Conservation (phyloP, 2,329 filamentous ascomycete genomes). For the Dothiorella sarmentorum region DNA sequence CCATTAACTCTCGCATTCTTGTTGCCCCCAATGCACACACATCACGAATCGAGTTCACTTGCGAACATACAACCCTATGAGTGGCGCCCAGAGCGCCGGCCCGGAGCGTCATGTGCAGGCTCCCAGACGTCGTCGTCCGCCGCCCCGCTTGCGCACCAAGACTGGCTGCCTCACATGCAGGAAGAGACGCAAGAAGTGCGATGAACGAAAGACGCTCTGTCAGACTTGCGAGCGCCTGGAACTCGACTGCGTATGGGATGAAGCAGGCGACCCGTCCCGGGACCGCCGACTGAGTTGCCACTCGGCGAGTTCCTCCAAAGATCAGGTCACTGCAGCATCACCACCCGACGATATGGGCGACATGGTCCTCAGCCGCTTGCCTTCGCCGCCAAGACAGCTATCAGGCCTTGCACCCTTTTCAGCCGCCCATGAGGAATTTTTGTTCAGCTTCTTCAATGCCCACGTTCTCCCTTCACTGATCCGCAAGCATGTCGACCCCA, state of each 20-base stretch:
- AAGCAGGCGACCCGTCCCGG: background rate
- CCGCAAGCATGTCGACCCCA: background rate
- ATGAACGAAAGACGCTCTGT: constrained; percentile 4
- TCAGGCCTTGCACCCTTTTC: background rate
- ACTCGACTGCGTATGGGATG: constrained; percentile 3
- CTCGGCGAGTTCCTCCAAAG: background rate
- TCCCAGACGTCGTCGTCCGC: background rate
- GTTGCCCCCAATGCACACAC: background rate
- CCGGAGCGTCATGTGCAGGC: background rate
- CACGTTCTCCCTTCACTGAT: background rate
- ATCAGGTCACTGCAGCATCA: too few species aligned
- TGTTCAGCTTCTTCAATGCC: background rate
- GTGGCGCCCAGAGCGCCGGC: background rate
- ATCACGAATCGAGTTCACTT: background rate
- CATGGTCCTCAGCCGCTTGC: background rate
- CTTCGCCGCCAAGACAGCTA: background rate
- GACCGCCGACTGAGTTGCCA: background rate
- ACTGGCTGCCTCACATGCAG: background rate
- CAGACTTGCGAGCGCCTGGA: background rate
- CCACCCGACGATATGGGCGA: too few species aligned
- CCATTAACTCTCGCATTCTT: background rate
- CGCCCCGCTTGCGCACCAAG: constrained; percentile 5
- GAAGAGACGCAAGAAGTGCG: background rate
- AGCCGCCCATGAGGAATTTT: background rate
- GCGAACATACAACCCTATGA: background rate